Conservation (phyloP, 1,139 yeast genomes). For the Suhomyces choctaworum region DNA sequence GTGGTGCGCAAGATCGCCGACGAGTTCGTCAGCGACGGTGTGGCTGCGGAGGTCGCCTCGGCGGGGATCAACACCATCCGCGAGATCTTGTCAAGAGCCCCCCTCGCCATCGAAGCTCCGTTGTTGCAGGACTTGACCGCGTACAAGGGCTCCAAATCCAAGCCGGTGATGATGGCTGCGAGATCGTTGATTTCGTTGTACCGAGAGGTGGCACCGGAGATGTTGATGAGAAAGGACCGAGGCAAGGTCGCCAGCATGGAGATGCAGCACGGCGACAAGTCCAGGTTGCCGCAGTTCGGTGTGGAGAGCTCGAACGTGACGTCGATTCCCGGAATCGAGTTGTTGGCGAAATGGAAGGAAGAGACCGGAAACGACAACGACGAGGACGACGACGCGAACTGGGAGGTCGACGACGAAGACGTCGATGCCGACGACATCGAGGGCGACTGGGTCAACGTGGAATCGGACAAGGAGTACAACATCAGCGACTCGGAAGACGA, state of each 20-base stretch:
- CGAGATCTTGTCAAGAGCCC: constrained; percentile 90
- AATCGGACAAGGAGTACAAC: constrained; percentile 59
- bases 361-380: constrained; percentile 56
- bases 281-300: constrained; percentile 65
- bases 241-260: constrained; percentile 90
- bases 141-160: constrained; percentile 89
- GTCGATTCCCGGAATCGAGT: constrained; percentile 86
- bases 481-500: constrained; percentile 51
- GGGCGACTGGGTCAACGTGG: constrained; percentile 62
- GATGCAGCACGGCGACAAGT: constrained; percentile 52
- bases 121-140: constrained; percentile 85
- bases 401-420: constrained; percentile 42
- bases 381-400: constrained; percentile 40
- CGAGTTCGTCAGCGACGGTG: constrained; percentile 98
- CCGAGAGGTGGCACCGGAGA: constrained; percentile 94
- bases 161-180: constrained; percentile 93
- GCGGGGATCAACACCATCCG: constrained; percentile 96
- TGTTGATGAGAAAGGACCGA: constrained; percentile 85
- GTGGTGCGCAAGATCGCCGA: constrained; percentile 91
- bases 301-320: constrained; percentile 58
- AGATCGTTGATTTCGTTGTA: constrained; percentile 82
- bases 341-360: constrained; percentile 83
- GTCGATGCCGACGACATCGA: constrained; percentile 53
- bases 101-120: constrained; percentile 86
- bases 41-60: constrained; percentile 95